A percentile compares a stretch with the other conserved stretches of the same genome.
phyloP scores from a whole-genome alignment of 768 basidiomycete species.

The Candolleomyces aberdarensis region DNA sequence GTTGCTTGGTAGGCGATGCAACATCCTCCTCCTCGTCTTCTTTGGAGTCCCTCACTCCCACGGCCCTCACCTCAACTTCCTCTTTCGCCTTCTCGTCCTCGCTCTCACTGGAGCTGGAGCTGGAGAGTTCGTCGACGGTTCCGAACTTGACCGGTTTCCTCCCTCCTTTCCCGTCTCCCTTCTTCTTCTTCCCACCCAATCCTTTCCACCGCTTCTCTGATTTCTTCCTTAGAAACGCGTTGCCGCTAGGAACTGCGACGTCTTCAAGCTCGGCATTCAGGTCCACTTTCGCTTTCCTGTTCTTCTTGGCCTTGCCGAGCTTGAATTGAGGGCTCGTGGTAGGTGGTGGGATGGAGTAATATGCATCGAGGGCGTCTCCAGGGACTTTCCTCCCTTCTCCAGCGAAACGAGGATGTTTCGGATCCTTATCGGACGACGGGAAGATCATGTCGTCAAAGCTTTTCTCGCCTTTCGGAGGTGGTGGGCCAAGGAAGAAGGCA shows the following conservation, averaged over 20 bases:
- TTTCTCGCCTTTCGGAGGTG: constrained; percentile 7
- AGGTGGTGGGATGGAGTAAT: not conserved
- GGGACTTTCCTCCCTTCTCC: not conserved
- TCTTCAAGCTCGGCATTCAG: constrained; percentile 8
- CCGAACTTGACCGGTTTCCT: constrained; percentile 35
- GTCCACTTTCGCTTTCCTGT: not conserved
- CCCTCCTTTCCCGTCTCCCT: constrained; percentile 2
- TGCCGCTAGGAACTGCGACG: constrained; percentile 5
- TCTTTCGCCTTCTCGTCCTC: constrained; percentile 23
- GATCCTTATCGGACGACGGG: constrained; percentile 14
- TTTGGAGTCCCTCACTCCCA: constrained; percentile 7
- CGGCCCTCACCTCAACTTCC: not conserved
- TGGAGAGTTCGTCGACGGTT: constrained; percentile 12
- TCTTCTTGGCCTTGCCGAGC: not conserved
- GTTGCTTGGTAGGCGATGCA: not conserved
- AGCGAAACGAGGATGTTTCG: constrained; percentile 4
- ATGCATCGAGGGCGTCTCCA: constrained; percentile 3
- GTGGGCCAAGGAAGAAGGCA: constrained; percentile 8
- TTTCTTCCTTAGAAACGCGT: constrained; percentile 22
- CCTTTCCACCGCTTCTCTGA: constrained; percentile 11
- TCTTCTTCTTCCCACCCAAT: constrained; percentile 1
- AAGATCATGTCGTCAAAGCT: constrained; percentile 16
- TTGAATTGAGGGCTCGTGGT: not conserved
- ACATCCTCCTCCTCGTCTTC: constrained; percentile 8
- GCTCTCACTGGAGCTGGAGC: constrained; percentile 27